Conservation (phyloP, 148 eudicot genomes). For the Amaranthus palmeri region DNA sequence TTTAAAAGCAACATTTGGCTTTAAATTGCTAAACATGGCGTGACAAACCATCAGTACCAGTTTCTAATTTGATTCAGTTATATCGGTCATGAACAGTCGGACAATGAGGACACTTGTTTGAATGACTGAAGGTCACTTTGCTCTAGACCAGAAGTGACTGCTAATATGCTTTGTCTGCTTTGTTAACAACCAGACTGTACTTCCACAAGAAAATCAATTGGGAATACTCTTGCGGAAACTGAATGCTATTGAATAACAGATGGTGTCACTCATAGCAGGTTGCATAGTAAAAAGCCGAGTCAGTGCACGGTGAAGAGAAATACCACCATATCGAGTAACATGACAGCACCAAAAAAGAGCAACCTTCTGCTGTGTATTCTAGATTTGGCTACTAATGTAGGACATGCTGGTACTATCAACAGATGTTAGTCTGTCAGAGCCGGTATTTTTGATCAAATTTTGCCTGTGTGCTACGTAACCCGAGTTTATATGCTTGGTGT, state of each 20-base stretch:
- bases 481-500: no score
- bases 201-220: no score
- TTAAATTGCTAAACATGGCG: background rate
- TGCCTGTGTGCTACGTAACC: no score
- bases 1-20: background rate
- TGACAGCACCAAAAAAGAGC: background rate
- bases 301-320: background rate
- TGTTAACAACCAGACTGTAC: no score
- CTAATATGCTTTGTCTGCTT: no score
- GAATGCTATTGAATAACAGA: no score
- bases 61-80: background rate
- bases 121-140: no score
- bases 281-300: no score
- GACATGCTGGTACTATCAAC: background rate
- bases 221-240: no score
- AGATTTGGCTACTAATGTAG: background rate
- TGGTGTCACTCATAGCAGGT: no score
- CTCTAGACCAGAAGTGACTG: no score
- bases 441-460: background rate
- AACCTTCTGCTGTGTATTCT: background rate
- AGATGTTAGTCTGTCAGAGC: background rate
- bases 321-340: background rate
- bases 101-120: no score
- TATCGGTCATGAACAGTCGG: background rate
- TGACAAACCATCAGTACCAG: background rate